These are phyloP conservation scores for Hypsizygus marmoreus DNA, from an alignment of 768 basidiomycete species.

Conservation along the genomic window DNA sequence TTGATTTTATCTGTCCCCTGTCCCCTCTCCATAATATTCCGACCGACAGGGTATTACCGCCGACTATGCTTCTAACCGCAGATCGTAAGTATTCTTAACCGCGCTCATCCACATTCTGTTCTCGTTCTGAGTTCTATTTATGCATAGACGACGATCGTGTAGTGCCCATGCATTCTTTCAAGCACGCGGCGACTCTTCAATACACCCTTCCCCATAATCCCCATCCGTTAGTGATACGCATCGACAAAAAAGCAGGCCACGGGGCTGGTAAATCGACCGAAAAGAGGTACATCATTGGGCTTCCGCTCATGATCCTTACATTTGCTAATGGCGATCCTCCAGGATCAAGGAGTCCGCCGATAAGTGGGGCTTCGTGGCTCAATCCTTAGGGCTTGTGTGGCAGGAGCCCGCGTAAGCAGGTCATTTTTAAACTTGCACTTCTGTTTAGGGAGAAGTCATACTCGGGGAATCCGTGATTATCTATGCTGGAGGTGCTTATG, in stretches of 20 bases:
- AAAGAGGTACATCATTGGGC: slow-evolving; percentile 47
- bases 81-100: slow-evolving; percentile 58
- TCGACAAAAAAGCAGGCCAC: slow-evolving; percentile 81
- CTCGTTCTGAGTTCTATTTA: background rate
- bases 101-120: background rate
- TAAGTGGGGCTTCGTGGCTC: slow-evolving; percentile 76
- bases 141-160: slow-evolving; percentile 78
- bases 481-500: no score
- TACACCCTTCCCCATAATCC: slow-evolving; percentile 63
- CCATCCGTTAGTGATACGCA: slow-evolving; percentile 71
- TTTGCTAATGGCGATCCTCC: slow-evolving; percentile 16
- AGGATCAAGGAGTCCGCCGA: slow-evolving; percentile 79
- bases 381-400: slow-evolving; percentile 57
- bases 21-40: slow-evolving; percentile 85
- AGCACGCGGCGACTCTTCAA: slow-evolving; percentile 78
- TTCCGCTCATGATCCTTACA: background rate
- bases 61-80: slow-evolving; percentile 77
- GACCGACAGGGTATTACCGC: slow-evolving; percentile 58
- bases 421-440: slow-evolving; percentile 16
- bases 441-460: slow-evolving; percentile 8
- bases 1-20: slow-evolving; percentile 81
- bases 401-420: slow-evolving; percentile 25
- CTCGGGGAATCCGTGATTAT: slow-evolving; percentile 10
- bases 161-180: slow-evolving; percentile 87
- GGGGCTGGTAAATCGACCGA: slow-evolving; percentile 80